phyloP scores from a whole-genome alignment of 768 basidiomycete genomes.

The Podaxis sp. region DNA sequence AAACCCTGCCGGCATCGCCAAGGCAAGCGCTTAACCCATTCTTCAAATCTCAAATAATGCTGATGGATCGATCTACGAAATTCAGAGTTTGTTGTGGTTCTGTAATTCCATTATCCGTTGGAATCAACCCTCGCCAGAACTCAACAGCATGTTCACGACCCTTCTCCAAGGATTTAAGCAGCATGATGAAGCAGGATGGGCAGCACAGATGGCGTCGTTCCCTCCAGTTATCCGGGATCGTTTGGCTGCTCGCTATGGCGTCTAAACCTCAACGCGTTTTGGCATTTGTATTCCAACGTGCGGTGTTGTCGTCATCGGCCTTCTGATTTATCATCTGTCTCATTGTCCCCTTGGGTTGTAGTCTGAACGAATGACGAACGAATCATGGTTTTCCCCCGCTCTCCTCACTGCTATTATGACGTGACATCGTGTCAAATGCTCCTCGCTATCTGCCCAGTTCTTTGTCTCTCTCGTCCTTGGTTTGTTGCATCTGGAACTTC shows the following conservation, averaged over 20 bases:
- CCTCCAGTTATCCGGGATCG: conserved; percentile 89
- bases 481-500: conserved; percentile 52
- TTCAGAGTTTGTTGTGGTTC: conserved; percentile 92
- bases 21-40: conserved; percentile 49
- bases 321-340: conserved; percentile 6
- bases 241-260: conserved; percentile 82
- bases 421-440: conserved; percentile 3
- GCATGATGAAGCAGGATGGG: conserved; percentile 85
- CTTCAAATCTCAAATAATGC: not conserved
- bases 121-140: conserved; percentile 87
- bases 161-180: conserved; percentile 88
- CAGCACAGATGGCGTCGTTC: conserved; percentile 75
- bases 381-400: conserved; percentile 10
- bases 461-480: conserved; percentile 24
- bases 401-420: conserved; percentile 6
- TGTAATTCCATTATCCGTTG: conserved; percentile 97
- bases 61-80: not conserved
- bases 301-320: not conserved
- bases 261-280: conserved; percentile 38
- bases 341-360: conserved; percentile 10
- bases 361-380: not conserved
- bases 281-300: not conserved
- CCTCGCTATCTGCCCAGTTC: conserved; percentile 17
- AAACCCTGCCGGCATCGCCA: conserved; percentile 91
- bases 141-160: conserved; percentile 92